Percentiles rank a stretch among this genome's conserved stretches.
These are phyloP conservation scores for Globisporangium perplexum DNA, from an alignment of 352 stramenopile genomes.

Conservation along the genomic window DNA sequence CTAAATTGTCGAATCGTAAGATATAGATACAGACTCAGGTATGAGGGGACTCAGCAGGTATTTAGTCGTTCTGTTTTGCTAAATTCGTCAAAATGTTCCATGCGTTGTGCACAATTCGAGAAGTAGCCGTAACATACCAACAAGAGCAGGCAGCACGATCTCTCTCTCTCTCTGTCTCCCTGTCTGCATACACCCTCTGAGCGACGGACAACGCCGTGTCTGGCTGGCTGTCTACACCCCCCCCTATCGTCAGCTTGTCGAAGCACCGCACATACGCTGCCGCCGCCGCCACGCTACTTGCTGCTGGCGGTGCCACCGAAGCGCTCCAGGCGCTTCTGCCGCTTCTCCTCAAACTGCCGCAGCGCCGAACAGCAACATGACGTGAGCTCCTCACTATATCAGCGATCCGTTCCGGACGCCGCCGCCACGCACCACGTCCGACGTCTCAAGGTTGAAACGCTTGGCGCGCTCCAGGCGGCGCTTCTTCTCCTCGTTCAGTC, in stretches of 20 bases:
- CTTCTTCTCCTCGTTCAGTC: slow-evolving; percentile 56
- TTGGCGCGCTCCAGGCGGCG: slow-evolving; percentile 25
- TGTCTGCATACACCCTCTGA: too few species aligned
- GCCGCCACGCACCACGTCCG: slow-evolving; percentile 48
- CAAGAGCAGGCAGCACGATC: too few species aligned
- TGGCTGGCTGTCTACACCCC: too few species aligned
- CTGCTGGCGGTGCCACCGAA: slow-evolving; percentile 24
- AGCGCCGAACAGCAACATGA: background rate
- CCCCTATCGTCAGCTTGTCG: too few species aligned
- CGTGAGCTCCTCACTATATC: background rate
- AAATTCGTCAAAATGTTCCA: too few species aligned
- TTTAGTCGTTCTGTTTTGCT: too few species aligned
- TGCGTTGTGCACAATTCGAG: too few species aligned
- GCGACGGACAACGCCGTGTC: too few species aligned
- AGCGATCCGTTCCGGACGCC: background rate
- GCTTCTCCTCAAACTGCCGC: slow-evolving; percentile 64
- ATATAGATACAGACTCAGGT: background rate
- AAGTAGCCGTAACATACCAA: too few species aligned
- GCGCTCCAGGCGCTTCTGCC: slow-evolving; percentile 64
- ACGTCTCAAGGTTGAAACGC: background rate
- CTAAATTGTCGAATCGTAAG: background rate
- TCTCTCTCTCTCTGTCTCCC: too few species aligned
- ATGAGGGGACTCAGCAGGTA: too few species aligned
- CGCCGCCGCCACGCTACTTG: slow-evolving; percentile 17
- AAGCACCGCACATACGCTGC: too few species aligned